These are phyloP conservation scores for Phytophthora ohioensis DNA, from an alignment of 352 stramenopile species.

Conservation along the genomic window DNA sequence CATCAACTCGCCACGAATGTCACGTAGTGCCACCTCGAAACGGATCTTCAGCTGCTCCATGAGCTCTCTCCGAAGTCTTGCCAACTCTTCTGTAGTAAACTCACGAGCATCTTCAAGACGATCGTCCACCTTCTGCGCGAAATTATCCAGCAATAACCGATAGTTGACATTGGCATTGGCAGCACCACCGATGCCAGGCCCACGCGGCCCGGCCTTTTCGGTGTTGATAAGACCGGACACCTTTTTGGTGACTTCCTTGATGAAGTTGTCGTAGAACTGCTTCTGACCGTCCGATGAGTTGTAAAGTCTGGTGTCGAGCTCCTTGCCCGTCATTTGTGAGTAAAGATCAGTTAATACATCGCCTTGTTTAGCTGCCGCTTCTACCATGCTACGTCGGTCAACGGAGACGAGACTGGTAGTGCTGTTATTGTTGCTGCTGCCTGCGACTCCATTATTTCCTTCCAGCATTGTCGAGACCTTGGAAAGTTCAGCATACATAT, in stretches of 20 bases:
- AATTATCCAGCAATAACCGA: slow-evolving; percentile 74
- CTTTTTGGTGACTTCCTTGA: slow-evolving; percentile 85
- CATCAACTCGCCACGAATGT: slow-evolving; percentile 74
- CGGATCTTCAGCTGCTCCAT: slow-evolving; percentile 67
- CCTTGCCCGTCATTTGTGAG: slow-evolving; percentile 62
- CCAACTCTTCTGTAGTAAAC: slow-evolving; percentile 68
- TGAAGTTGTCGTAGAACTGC: slow-evolving; percentile 75
- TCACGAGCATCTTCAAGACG: slow-evolving; percentile 71
- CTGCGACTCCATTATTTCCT: slow-evolving; percentile 18
- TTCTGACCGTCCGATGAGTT: slow-evolving; percentile 54
- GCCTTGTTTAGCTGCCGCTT: slow-evolving; percentile 40
- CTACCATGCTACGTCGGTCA: slow-evolving; percentile 29
- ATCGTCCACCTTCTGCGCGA: slow-evolving; percentile 77
- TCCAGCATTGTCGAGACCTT: slow-evolving; percentile 45
- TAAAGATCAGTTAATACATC: slow-evolving; percentile 67
- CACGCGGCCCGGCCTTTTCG: slow-evolving; percentile 45
- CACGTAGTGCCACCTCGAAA: slow-evolving; percentile 64
- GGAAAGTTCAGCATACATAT: slow-evolving; percentile 63
- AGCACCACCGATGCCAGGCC: slow-evolving; percentile 41
- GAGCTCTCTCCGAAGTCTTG: slow-evolving; percentile 69
- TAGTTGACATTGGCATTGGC: slow-evolving; percentile 70
- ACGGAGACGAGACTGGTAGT: slow-evolving; percentile 31
- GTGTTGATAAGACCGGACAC: slow-evolving; percentile 63
- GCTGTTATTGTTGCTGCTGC: slow-evolving; percentile 18
- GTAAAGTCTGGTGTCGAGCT: slow-evolving; percentile 60